Base-by-base conservation (phyloP, 2,329 filamentous ascomycete species). In the Boeremia exigua region DNA sequence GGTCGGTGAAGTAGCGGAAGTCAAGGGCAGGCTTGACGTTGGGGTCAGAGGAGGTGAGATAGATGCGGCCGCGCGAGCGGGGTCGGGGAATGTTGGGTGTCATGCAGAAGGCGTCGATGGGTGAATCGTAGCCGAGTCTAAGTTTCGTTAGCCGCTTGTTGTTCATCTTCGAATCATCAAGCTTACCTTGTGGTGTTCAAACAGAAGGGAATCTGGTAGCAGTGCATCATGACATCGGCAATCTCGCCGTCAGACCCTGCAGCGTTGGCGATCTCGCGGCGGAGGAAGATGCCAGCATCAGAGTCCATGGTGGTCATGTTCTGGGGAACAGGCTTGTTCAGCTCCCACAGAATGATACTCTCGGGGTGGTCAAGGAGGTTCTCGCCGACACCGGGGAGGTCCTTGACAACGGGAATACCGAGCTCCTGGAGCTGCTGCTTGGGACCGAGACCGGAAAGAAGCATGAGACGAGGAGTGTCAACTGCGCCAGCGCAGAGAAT, bases 191-290 rank as follows among this genome's bases (percentile, higher is more conserved):
- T 80, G 1, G 92, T 96, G 83, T 96, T 96, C 65, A 92, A 86
- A 60, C 88, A 90, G 79, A 96, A 96, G 49, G 92, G 92, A 65
- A 96, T 96, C 78, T 96, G 92, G 81, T 96, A 96, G 84, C 92
- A 96, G 80, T 96, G 92, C 89, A 95, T 95, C 92, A 96, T 96
- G 69, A 96, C 79, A 71, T 96, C 92, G 61, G 89, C 90, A 51
- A 90, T 88, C 59, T 89, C 84, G 48, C 89, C 89, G 66, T 96
- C 91, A 2, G 79, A 79, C 53, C 84, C 84, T 3, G 82, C 84
- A 2, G 91, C 89, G 70, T 93, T 87, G 66, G 85, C 81, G 12
- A 82, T 73, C 76, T 96, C 87, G 56, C 91, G 89, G 59, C 92
- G 90, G 54, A 96, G 81, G 83, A 96, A 96, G 71, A 95, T 89